Percentiles rank a stretch among this genome's conserved stretches.
Conservation (phyloP, 169 alveolate genomes). For the Perkinsus marinus region DNA sequence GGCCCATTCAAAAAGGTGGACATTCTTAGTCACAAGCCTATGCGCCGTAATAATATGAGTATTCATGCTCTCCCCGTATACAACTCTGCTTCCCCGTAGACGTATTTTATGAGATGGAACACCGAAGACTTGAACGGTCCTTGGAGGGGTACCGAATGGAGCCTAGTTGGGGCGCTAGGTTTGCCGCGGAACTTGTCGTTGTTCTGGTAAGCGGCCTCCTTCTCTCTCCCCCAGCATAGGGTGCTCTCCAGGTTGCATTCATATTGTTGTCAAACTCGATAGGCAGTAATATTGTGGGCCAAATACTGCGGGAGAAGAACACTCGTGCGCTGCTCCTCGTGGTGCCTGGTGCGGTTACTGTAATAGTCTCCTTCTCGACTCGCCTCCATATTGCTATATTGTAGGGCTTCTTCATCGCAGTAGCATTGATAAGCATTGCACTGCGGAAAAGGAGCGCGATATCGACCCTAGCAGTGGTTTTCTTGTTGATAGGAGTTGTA, state of each 20-base stretch:
- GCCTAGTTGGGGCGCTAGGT: not conserved
- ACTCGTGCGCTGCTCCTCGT: not conserved
- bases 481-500: not conserved
- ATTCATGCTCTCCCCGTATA: not conserved
- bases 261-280: not conserved
- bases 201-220: not conserved
- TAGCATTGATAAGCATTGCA: not conserved
- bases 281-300: not conserved
- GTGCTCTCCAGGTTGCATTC: not conserved
- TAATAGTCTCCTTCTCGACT: not conserved
- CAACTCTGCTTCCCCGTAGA: not conserved
- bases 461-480: not conserved
- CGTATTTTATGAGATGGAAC: not conserved
- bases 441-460: not conserved
- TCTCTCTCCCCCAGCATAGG: too few relatives aligned
- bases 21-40: not conserved
- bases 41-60: not conserved
- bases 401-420: not conserved
- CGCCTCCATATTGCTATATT: not conserved
- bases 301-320: not conserved
- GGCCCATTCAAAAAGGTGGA: not conserved
- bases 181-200: not conserved
- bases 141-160: not conserved
- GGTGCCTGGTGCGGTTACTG: not conserved
- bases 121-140: not conserved